Evolutionary conservation across 2,329 filamentous ascomycete genomes (phyloP), one percentile per base, ranked within the genome.

Genomic region (Cytospora piceicola): DNA sequence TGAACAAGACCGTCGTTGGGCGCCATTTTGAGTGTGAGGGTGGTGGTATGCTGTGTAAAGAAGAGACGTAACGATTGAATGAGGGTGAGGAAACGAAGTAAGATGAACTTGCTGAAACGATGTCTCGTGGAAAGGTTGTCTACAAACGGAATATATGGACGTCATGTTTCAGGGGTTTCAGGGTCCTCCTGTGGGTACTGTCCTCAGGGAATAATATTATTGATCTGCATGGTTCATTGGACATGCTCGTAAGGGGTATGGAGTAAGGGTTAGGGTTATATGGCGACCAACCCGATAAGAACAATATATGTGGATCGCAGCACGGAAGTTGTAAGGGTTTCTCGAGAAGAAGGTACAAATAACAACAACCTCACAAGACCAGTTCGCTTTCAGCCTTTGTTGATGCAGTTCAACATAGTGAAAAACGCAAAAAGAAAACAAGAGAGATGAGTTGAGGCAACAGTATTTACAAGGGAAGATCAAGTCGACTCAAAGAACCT

Each of bases 1-100:
- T 90, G 87, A 11, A 89, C 83, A 51, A 90, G 79, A 53, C 87
- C 87, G 72, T 86, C 77, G 71, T 86, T 79, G 6, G 88, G 88
- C 56, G 86, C 76, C 87, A 90, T 90, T 30, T 71, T 78, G 61
- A 42, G 22, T 24, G 11, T 4, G 17, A 4, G 34, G 22, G 3
- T 46, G 52, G 46, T 65, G 14, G 14, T 29, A 55, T 6, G 30
- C n/a, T 7, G 22, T 17, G 24, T 24, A 34, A 9, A n/a, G 11
- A 3, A 15, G 17, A 29, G 4, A n/a, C n/a, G 5, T 5, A 20
- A 34, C n/a, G 42, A 17, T 3, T 36, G n/a, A 6, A 11, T 30
- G 24, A 24, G 49, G 42, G 20, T 51, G 22, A 17, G 4, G 12
- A 39, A 17, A 22, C 5, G 15, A 0, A n/a, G n/a, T 24, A 8